Evolutionary conservation across 352 stramenopile genomes (phyloP).

Genomic region (Globisporangium perplexum): DNA sequence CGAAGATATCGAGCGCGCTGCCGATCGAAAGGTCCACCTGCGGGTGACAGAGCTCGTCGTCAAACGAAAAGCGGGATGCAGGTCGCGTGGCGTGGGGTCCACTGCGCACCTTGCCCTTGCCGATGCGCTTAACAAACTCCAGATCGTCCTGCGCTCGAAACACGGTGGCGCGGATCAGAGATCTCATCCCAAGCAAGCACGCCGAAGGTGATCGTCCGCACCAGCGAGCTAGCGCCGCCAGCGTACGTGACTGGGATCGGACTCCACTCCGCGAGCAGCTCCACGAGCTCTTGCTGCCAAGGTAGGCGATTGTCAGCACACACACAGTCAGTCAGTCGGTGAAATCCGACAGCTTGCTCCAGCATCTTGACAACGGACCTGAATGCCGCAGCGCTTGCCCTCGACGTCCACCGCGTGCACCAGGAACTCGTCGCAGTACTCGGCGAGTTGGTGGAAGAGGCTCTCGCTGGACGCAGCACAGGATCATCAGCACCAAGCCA

Average conservation of each 20-base stretch:
- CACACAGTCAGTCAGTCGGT: too few relatives aligned
- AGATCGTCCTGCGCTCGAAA: slow-evolving; percentile 75
- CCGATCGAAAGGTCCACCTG: slow-evolving; percentile 97
- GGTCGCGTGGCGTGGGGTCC: not conserved
- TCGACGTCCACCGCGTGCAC: slow-evolving; percentile 98
- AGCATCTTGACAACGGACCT: slow-evolving; percentile 28
- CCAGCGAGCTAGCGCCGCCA: slow-evolving; percentile 90
- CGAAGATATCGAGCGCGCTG: slow-evolving; percentile 97
- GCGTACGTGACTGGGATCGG: slow-evolving; percentile 97
- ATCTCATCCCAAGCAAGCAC: not conserved
- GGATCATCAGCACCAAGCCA: not conserved
- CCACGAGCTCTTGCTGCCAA: slow-evolving; percentile 92
- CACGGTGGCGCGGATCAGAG: not conserved
- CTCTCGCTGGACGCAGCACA: slow-evolving; percentile 35
- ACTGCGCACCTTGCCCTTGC: slow-evolving; percentile 70
- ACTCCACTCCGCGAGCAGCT: slow-evolving; percentile 87
- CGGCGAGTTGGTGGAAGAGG: slow-evolving; percentile 85
- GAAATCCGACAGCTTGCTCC: too few relatives aligned
- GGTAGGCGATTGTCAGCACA: not conserved
- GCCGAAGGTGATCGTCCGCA: slow-evolving; percentile 16
- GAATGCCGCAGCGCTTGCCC: slow-evolving; percentile 93
- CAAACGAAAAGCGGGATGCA: not conserved
- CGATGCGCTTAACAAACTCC: slow-evolving; percentile 91
- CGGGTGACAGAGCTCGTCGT: not conserved
- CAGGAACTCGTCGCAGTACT: slow-evolving; percentile 97